These are phyloP conservation scores for Apiotrichum mycotoxinovorans DNA, from an alignment of 1,284 basidiomycete genomes.

Conservation along the genomic window DNA sequence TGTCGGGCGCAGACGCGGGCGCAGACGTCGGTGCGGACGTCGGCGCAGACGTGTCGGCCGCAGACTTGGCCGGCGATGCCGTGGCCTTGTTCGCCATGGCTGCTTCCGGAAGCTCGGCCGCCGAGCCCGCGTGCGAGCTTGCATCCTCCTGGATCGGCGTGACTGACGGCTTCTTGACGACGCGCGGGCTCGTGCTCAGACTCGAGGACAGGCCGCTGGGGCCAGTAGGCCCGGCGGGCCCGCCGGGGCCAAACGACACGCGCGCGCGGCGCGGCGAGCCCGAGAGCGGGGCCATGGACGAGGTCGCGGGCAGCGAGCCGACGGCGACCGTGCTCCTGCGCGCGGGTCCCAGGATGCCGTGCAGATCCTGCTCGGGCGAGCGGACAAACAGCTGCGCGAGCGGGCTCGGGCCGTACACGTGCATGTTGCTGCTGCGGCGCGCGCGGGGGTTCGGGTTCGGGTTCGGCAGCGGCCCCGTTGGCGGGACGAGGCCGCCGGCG, in stretches of 20 bases:
- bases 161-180: not conserved
- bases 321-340: conserved; percentile 4
- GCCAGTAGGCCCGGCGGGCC: not conserved
- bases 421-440: conserved; percentile 33
- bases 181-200: not conserved
- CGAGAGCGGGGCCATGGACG: not conserved
- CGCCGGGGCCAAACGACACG: not conserved
- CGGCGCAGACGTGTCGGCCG: too few relatives aligned
- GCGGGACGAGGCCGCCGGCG: not conserved
- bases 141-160: not conserved
- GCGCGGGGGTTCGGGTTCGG: conserved; percentile 3
- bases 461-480: not conserved
- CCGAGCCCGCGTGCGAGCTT: not conserved
- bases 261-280: conserved; percentile 15
- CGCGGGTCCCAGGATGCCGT: not conserved
- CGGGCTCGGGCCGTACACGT: conserved; percentile 43
- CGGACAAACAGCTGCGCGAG: conserved; percentile 46
- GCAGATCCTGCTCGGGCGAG: conserved; percentile 7
- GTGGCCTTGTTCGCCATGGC: too few relatives aligned
- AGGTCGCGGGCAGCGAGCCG: conserved; percentile 15
- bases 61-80: too few relatives aligned
- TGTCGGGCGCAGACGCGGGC: too few relatives aligned
- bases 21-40: too few relatives aligned
- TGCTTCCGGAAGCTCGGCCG: not conserved
- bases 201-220: conserved; percentile 2